Base-by-base conservation (phyloP, 2,329 filamentous ascomycete species). In the Plectosphaerella cucumerina region DNA sequence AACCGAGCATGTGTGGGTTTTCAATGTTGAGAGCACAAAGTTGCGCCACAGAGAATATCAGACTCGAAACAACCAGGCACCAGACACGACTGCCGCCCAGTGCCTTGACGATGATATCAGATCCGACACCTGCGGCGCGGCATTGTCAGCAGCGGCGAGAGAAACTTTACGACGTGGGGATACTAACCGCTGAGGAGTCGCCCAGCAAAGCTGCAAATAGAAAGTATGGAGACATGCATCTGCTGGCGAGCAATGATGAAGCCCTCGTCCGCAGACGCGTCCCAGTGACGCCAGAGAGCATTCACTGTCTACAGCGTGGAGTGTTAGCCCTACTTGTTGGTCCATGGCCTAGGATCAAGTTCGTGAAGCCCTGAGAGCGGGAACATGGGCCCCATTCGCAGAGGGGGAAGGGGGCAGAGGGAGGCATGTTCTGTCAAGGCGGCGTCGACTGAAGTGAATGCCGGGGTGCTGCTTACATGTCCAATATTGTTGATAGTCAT, bases 401-500 rank as follows among this genome's bases (percentile, higher is more conserved):
- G 26, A 8, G 31, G 15, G 23, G 31, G 44, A 15, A 18, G 37
- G 17, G 5, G 23, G 23, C 5, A 26, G 5, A 9, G 23, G 23
- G 23, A 9, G 23, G 23, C 23, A 47, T 52, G 55, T 48, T 41
- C n/a, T n/a, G n/a, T 26, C 23, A 26, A 26, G n/a, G n/a, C n/a
- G n/a, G n/a, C n/a, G n/a, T n/a, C 51, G 33, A 47, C 20, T 50
- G 49, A 46, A 44, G 11, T 2, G 37, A 6, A 41, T 5, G 18
- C 42, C 26, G 34, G 17, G 20, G 5, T 8, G 5, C n/a, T 10
- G 17, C 18, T 31, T 4, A 2, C 15, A 9, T 5, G 44, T 11
- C 8, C 39, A 21, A 75, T 87, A 69, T 77, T 96, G 91, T 99
- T 99, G 71, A 99, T 99, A 1, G 93, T 97, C 94, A 99, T 99